Base-by-base conservation (phyloP, 805 yeast species). In the Candida chilensis region DNA sequence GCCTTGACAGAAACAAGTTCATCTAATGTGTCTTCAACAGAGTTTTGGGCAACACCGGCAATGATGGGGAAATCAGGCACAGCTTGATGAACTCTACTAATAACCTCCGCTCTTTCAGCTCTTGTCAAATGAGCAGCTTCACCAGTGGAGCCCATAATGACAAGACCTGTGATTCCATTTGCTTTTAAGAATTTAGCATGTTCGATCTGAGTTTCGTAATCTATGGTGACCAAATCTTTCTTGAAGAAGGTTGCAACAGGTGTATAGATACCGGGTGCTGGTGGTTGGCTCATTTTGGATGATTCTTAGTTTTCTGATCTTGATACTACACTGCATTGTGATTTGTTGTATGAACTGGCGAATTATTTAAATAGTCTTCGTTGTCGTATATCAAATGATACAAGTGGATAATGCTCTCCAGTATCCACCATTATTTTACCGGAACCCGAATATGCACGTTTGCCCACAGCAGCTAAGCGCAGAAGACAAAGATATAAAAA, bases 201-300 rank as follows among this genome's bases (percentile, higher is more conserved):
- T 27, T 52, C 45, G 29, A 61, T 47, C 42, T 65, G 71, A 17
- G 74, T 45, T 4, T 59, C 71, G 26, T 45, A 44, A 40, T 70
- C 74, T 21, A 69, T 50, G 3, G 66, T 49, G 21, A 33, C 32
- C 21, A 53, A 54, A 33, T 59, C 63, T 27, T 46, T 47, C 40
- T 64, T 62, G 64, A 68, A 70, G 45, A 72, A 71, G 5, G 78
- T 71, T 34, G 72, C 71, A 10, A 60, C 53, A 18, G 78, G 78
- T 8, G 73, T 65, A 50, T 71, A 72, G 24, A 72, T 54, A 21
- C 72, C 72, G 31, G 59, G 46, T 4, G 33, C 35, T 24, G 60
- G 55, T 13, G n/a, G n/a, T n/a, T n/a, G n/a, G n/a, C n/a, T n/a
- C n/a, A n/a, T n/a, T n/a, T n/a, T n/a, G n/a, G n/a, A n/a, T n/a